Base-by-base conservation (phyloP, 1,284 basidiomycete genomes). In the Ceratobasidium papillatum region DNA sequence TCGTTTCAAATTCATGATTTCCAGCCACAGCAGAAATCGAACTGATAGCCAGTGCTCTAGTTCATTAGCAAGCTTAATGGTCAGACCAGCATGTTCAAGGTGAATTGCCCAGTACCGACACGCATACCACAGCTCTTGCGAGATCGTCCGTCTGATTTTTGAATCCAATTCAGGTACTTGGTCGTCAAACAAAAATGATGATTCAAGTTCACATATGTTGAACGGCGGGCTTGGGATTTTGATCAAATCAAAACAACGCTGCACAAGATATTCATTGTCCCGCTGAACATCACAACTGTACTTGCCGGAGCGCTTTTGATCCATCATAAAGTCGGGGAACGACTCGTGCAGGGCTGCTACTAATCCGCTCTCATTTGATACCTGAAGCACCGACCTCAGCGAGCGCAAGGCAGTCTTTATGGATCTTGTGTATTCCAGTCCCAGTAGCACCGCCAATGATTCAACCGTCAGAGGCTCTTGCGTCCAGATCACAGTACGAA, bases 281-380 rank as follows among this genome's bases (percentile, higher is more conserved):
- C 19, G 17, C 14, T 17, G 1, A 1, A 45, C 17, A 27, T 66
- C 49, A 22, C 64, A 52, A 25, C 52, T 25, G 19, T 30, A 61
- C 22, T 72, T 22, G n/a, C 36, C 25, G 14, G 66, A 71, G 17
- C 74, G 32, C 17, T 38, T 12, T 8, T 11, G 30, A n/a, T 75
- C 63, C 7, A 51, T 58, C 27, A 75, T 25, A 41, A 51, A 75
- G 19, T 72, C 59, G 0, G 36, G 38, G 17, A 75, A 75, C 19
- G 74, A 75, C 1, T 34, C 32, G 41, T 75, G 66, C n/a, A 71
- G 51, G 25, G 61, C 25, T 14, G 52, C 22, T n/a, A 69, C 49
- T 3, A 63, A n/a, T 22, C 38, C 45, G 5, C 17, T 19, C 1
- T 25, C 7, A 9, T 36, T 14, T 47, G 27, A 30, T n/a, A 66